Base-by-base conservation (phyloP, 441 rosid genomes). In the Viola pubescens region DNA sequence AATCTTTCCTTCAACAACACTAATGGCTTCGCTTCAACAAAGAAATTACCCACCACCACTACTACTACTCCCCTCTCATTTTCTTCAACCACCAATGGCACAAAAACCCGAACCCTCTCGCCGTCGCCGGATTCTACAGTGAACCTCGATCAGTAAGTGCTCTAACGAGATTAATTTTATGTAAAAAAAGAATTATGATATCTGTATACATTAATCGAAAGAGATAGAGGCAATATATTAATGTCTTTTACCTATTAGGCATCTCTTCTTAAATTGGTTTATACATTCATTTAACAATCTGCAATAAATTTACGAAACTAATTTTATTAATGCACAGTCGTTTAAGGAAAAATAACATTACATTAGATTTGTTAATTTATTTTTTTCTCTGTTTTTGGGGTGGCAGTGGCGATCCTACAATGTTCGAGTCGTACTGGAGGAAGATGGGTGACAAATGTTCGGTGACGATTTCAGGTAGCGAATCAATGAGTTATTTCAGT, bases 401-500 rank as follows among this genome's bases (percentile, higher is more conserved):
- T 8, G 44, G 42, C 58, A 54, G 58, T 9, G 98, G 98, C 0
- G 95, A 91, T 77, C 97, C 98, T 10, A 78, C 86, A 66, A 54
- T 81, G 68, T 91, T 76, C 69, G 86, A 79, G 73, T 66, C 77
- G 3, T 87, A 74, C 74, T 91, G 98, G 98, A 78, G 60, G 74
- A 73, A 64, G 52, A 49, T 51, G 19, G 87, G 87, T 4, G 94
- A 84, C 58, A 78, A 68, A 67, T 84, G 91, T 72, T 73, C 75
- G 77, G 63, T 81, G 74, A 74, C 62, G 75, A 82, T 91, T 34
- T 54, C 70, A 2, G 94, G 91, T 7, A 66, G 77, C 26, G 88
- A 89, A 47, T 56, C 76, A 69, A 87, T 91, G 97, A 91, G 98
- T 65, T 91, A 89, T 73, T 84, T 87, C 79, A 79, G 91, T 70